Evolutionary conservation across 192 early-diverging fungal species (phyloP).

Genomic region (Coemansia aciculifera): DNA sequence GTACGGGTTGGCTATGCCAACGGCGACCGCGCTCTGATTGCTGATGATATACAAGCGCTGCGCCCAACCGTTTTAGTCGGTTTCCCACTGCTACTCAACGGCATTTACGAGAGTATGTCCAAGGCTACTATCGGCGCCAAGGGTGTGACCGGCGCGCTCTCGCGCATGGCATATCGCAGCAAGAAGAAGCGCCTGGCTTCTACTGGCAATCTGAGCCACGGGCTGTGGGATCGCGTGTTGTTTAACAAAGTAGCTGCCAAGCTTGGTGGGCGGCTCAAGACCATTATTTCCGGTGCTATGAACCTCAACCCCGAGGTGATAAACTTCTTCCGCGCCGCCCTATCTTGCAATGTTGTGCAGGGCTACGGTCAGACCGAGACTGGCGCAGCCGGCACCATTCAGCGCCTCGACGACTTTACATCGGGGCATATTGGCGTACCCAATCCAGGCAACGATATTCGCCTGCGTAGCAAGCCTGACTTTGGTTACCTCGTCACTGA

Average conservation of each 20-base stretch:
- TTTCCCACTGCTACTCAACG: constrained; percentile 77
- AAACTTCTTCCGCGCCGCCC: constrained; percentile 69
- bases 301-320: constrained; percentile 73
- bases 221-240: constrained; percentile 82
- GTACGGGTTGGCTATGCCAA: constrained; percentile 73
- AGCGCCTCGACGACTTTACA: constrained; percentile 54
- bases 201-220: constrained; percentile 59
- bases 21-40: constrained; percentile 65
- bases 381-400: constrained; percentile 45
- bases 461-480: constrained; percentile 80
- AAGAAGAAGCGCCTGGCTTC: constrained; percentile 62
- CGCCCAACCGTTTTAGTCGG: constrained; percentile 71
- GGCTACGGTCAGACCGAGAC: constrained; percentile 86
- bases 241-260: constrained; percentile 75
- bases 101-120: constrained; percentile 72
- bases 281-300: constrained; percentile 67
- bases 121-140: constrained; percentile 53
- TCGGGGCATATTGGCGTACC: constrained; percentile 71
- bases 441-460: constrained; percentile 66
- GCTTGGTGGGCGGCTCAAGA: constrained; percentile 74
- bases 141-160: constrained; percentile 43
- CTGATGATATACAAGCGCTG: constrained; percentile 74
- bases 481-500: constrained; percentile 78
- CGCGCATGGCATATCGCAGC: constrained; percentile 52
- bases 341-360: constrained; percentile 69